Evolutionary conservation across 495 filamentous ascomycete genomes (phyloP), one percentile per base, ranked within the genome.

Genomic region (Hypoxylon fragiforme): DNA sequence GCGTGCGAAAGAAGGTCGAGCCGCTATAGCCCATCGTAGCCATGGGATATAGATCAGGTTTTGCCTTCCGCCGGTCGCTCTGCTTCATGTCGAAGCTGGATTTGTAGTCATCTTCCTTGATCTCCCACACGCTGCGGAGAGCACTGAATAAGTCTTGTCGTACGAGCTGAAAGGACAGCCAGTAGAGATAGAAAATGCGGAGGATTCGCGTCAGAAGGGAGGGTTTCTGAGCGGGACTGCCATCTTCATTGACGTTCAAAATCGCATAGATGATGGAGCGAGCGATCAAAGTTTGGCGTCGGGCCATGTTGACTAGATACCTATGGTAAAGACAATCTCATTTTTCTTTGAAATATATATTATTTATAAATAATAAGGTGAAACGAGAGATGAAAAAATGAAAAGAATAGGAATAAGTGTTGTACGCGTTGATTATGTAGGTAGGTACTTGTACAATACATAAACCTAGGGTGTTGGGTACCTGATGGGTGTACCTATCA

Each of bases 1-100:
- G 57, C 0, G 85, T 88, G 15, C 72, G 72, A 67, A 86, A 85
- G 69, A 89, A 89, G n/a, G 85, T 86, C 77, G 81, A 84, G 41
- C 83, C 83, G 7, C 80, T 83, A 54, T 81, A 82, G 0, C 83
- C 83, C 57, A 85, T 57, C 44, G 84, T 81, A 1, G 79, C 81
- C 60, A 83, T 74, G 2, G 77, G 55, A n/a, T n/a, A n/a, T n/a
- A n/a, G 21, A 73, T 64, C 28, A 85, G 53, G n/a, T n/a, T n/a
- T n/a, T n/a, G n/a, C n/a, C n/a, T n/a, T n/a, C n/a, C n/a, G n/a
- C 7, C 47, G 45, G 35, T 40, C 42, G 13, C 14, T 54, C 51
- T 49, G 53, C 20, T 57, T 70, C 13, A 64, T 65, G n/a, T 68
- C 67, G 52, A 86, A 85, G 20, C 74, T 81, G 13, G 70, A 68